These are phyloP conservation scores for Lentinus tigrinus DNA, from an alignment of 768 basidiomycete species.

Conservation along the genomic window DNA sequence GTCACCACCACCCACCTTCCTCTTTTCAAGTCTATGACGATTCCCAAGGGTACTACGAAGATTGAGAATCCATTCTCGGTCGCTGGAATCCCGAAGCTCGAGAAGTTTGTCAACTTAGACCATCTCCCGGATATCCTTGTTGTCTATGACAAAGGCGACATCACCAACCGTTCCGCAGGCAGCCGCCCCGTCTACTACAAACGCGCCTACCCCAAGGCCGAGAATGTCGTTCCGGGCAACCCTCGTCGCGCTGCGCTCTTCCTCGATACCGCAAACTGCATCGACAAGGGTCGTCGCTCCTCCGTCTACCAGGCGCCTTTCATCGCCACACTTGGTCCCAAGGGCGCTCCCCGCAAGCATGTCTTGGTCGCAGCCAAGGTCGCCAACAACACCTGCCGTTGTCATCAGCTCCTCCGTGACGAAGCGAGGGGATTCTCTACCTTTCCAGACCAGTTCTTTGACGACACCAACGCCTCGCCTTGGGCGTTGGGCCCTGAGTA, in stretches of 20 bases:
- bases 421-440: conserved; percentile 46
- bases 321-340: conserved; percentile 34
- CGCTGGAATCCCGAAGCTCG: conserved; percentile 22
- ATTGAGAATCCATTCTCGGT: conserved; percentile 8
- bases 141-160: conserved; percentile 19
- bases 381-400: conserved; percentile 1
- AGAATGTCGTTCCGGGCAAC: background rate
- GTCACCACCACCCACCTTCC: background rate
- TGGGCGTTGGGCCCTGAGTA: conserved; percentile 40
- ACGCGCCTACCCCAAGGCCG: conserved; percentile 16
- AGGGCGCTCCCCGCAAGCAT: conserved; percentile 7
- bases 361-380: conserved; percentile 30
- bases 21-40: background rate
- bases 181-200: conserved; percentile 12
- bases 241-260: conserved; percentile 37
- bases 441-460: conserved; percentile 46
- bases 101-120: conserved; percentile 21
- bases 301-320: conserved; percentile 48
- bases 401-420: conserved; percentile 23
- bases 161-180: background rate
- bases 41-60: background rate
- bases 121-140: conserved; percentile 27
- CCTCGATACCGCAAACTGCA: conserved; percentile 35
- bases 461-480: conserved; percentile 42
- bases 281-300: conserved; percentile 56